Evolutionary conservation across 1,284 basidiomycete genomes (phyloP), one percentile per base, ranked within the genome.

Genomic region (Takashimella tepidaria): DNA sequence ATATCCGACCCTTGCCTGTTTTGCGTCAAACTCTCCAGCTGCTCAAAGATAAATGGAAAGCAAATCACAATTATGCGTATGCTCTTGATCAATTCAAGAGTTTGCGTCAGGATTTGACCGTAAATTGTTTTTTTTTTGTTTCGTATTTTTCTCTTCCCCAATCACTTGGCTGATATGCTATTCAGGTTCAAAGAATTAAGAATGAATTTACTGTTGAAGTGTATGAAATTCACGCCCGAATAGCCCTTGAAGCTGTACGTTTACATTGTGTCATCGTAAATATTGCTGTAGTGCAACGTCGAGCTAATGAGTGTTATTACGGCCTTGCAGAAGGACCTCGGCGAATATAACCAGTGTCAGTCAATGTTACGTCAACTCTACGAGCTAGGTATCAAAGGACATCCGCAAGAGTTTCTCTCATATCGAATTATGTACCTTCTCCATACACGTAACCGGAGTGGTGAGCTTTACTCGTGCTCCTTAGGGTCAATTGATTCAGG

Each of bases 291-390:
- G n/a, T 51, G n/a, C 50, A 41, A 57, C 49, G 25, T 57, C 55
- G 37, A 66, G 53, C 49, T 37, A 31, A 53, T 64, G 45, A 57
- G 50, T 51, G 13, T 50, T 57, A 21, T 27, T 47, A 47, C 45
- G 40, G 51, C 22, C 49, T 44, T 52, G 44, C 71, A 96, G 92
- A 85, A 83, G 69, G 96, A 99, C 72, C 87, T 98, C 80, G 92
- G 96, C 66, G 96, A 99, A 82, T 98, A 96, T 74, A 98, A 98
- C 74, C 89, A 95, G 76, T 99, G 96, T 77, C 92, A 97, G 75
- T 88, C 88, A 40, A 88, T 91, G 70, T 79, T 98, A 47, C 87
- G 89, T 66, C 83, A 83, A 51, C 83, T 99, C 27, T 98, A 98
- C 75, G 92, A 95, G 65, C 83, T 92, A 57, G 91, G 91, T 45